Conservation (phyloP, 495 filamentous ascomycete genomes). For the Patellaria atrata region DNA sequence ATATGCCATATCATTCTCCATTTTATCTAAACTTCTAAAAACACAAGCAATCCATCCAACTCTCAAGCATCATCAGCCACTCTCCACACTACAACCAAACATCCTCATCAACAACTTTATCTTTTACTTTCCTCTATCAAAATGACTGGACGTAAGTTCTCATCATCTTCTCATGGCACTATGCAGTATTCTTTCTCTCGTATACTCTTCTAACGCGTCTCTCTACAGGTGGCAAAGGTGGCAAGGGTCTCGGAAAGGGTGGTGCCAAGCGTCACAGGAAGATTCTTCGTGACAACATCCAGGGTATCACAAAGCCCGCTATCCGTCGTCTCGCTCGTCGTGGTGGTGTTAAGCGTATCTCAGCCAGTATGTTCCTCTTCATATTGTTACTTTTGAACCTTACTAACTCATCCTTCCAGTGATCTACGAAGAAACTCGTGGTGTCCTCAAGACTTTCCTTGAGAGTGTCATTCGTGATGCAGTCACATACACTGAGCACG, state of each 20-base stretch:
- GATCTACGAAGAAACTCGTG: conserved; percentile 58
- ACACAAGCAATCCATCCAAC: no score
- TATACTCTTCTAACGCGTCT: conserved; percentile 9
- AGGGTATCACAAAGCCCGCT: conserved; percentile 62
- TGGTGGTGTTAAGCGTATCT: conserved; percentile 53
- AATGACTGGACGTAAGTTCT: conserved; percentile 57
- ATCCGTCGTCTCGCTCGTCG: conserved; percentile 52
- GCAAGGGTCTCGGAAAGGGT: conserved; percentile 74
- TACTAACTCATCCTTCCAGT: conserved; percentile 24
- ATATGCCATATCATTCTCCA: no score
- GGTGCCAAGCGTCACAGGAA: conserved; percentile 98
- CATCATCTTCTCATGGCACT: conserved; percentile 12
- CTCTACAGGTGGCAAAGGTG: conserved; percentile 42
- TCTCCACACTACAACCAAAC: no score
- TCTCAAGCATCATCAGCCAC: no score
- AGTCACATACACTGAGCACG: conserved; percentile 95
- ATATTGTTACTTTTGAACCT: conserved; percentile 1
- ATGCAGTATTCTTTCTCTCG: conserved; percentile 28
- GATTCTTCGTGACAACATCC: conserved; percentile 99
- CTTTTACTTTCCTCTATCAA: conserved; percentile 30
- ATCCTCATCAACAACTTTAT: conserved; percentile 12
- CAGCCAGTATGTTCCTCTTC: conserved; percentile 32
- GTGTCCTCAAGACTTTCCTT: conserved; percentile 53
- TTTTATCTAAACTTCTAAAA: no score
- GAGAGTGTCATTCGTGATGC: conserved; percentile 71